Conservation (phyloP, 2,329 filamentous ascomycete species). For the Penicillium nordicum region DNA sequence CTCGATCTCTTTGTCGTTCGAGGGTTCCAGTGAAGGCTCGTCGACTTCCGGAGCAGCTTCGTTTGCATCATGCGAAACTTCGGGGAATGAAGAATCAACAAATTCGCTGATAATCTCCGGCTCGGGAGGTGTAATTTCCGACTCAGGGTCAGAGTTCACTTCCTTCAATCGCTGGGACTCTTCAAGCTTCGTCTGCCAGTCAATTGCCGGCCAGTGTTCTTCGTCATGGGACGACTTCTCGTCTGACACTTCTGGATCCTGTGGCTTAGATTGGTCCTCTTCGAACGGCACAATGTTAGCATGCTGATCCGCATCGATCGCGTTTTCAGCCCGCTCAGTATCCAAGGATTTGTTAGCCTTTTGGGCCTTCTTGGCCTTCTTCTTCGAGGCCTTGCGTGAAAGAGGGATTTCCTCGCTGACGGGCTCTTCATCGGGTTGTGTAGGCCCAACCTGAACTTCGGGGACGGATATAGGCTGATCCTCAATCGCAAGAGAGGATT, state of each 20-base stretch:
- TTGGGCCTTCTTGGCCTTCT: constrained; percentile 35
- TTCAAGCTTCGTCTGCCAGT: constrained; percentile 32
- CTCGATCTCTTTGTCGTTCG: constrained; percentile 21
- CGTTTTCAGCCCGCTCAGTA: not conserved
- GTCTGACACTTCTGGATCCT: not conserved
- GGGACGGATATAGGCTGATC: constrained; percentile 3
- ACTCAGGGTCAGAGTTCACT: constrained; percentile 21
- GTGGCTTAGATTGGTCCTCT: not conserved
- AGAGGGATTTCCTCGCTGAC: not conserved
- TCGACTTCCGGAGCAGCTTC: constrained; percentile 3
- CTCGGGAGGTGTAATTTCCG: constrained; percentile 16
- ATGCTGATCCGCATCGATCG: not conserved
- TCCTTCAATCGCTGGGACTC: constrained; percentile 23
- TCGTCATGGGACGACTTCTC: constrained; percentile 22
- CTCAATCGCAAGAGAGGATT: not conserved
- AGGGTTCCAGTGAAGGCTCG: constrained; percentile 4
- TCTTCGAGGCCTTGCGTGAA: constrained; percentile 30
- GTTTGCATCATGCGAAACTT: constrained; percentile 19
- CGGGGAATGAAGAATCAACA: constrained; percentile 26
- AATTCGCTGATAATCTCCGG: constrained; percentile 27
- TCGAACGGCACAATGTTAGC: constrained; percentile 6
- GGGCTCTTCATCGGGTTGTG: constrained; percentile 9
- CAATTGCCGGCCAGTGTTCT: constrained; percentile 38
- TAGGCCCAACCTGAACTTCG: not conserved
- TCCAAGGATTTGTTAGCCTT: constrained; percentile 14